These are phyloP conservation scores for Claviceps maximensis DNA, from an alignment of 2,329 filamentous ascomycete species.

Conservation along the genomic window DNA sequence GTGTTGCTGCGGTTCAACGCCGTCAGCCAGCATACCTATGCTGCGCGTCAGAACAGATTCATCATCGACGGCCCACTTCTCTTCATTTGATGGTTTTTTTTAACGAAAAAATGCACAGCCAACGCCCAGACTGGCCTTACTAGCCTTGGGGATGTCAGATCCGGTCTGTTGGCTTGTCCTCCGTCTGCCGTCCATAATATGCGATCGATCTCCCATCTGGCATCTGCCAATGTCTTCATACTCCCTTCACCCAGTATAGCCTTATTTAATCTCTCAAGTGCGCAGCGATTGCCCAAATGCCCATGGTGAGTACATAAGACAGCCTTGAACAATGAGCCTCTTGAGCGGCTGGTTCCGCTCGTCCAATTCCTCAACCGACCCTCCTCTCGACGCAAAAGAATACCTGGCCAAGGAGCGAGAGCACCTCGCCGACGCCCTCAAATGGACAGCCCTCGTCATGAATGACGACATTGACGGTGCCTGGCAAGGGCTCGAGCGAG, in stretches of 20 bases:
- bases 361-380: conserved; percentile 19
- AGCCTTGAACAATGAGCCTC: conserved; percentile 27
- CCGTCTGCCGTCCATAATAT: background rate
- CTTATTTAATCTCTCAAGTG: background rate
- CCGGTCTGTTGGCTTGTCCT: background rate
- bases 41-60: background rate
- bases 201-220: background rate
- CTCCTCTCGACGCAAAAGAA: conserved; percentile 12
- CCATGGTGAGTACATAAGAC: background rate
- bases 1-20: background rate
- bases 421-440: conserved; percentile 47
- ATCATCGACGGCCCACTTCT: background rate
- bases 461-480: conserved; percentile 83
- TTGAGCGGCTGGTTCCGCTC: conserved; percentile 39
- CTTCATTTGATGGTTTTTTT: background rate
- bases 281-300: background rate
- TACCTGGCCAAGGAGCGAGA: conserved; percentile 31
- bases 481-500: conserved; percentile 56
- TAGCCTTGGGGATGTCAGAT: background rate
- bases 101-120: background rate
- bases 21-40: background rate
- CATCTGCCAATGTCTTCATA: background rate
- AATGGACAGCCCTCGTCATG: conserved; percentile 61
- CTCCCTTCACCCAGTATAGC: background rate
- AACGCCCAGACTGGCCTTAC: background rate